Evolutionary conservation across 2,329 filamentous ascomycete genomes (phyloP).

Genomic region (Claviceps quebecensis): DNA sequence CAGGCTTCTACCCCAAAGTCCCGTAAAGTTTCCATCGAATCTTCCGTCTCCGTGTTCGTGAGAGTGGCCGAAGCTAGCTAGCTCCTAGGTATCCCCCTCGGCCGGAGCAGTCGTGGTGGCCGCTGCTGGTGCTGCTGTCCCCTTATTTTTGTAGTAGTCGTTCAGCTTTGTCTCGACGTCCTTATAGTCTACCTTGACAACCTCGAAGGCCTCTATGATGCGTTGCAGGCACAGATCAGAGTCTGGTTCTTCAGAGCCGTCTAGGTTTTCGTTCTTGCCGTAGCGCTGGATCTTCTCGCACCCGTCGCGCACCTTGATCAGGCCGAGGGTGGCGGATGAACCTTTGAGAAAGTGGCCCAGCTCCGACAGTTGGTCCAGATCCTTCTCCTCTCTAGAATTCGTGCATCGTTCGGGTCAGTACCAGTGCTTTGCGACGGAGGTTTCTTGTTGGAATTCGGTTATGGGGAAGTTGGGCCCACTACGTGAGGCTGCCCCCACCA

Average conservation of each 20-base stretch:
- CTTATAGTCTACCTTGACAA: conserved; percentile 63
- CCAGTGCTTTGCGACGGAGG: not conserved
- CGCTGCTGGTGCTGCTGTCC: too few relatives aligned
- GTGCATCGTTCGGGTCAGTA: not conserved
- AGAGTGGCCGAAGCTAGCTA: conserved; percentile 2
- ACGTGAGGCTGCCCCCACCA: too few relatives aligned
- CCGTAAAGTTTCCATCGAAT: not conserved
- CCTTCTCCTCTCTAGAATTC: conserved; percentile 41
- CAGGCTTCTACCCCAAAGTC: not conserved
- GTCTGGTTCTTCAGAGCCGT: conserved; percentile 54
- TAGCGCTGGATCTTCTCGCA: conserved; percentile 97
- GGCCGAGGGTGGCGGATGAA: conserved; percentile 83
- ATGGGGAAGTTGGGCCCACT: too few relatives aligned
- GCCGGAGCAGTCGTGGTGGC: not conserved
- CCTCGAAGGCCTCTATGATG: conserved; percentile 54
- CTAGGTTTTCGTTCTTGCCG: conserved; percentile 68
- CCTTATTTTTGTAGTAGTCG: conserved; percentile 41
- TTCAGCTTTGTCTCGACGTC: conserved; percentile 58
- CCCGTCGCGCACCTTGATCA: conserved; percentile 78
- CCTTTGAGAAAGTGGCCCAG: conserved; percentile 96
- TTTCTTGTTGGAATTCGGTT: too few relatives aligned
- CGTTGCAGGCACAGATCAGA: conserved; percentile 52
- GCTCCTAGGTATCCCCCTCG: conserved; percentile 10
- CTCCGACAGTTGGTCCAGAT: conserved; percentile 63
- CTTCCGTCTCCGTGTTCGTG: not conserved